phyloP scores from a whole-genome alignment of 2,329 filamentous ascomycete genomes.

The Sarocladium kiliense region DNA sequence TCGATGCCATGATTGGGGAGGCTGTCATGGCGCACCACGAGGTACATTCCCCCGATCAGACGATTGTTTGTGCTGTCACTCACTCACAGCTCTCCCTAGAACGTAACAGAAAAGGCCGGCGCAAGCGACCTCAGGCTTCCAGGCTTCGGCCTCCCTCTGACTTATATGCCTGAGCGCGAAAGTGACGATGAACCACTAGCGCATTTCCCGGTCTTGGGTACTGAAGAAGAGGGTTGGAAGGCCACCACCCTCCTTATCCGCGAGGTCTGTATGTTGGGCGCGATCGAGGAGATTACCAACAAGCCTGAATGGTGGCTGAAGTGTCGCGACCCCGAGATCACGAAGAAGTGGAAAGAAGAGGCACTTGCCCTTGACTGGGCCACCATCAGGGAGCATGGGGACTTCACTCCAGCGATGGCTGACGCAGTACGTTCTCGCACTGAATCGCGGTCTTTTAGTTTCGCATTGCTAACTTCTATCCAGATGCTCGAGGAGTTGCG shows the following conservation, averaged over 20 bases:
- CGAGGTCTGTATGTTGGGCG: conserved; percentile 26
- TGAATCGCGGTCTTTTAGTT: no score
- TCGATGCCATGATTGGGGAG: neutral
- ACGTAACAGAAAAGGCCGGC: neutral
- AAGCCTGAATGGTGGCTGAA: conserved; percentile 31
- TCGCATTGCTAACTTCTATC: conserved; percentile 2
- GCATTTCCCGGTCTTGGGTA: conserved; percentile 18
- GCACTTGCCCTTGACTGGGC: conserved; percentile 24
- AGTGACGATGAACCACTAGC: neutral
- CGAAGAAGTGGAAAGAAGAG: conserved; percentile 23
- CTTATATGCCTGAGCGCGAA: conserved; percentile 7
- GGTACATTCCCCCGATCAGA: neutral
- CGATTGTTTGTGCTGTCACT: no score
- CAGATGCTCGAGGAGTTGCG: conserved; percentile 28
- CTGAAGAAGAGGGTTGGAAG: conserved; percentile 15
- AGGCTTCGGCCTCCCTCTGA: conserved; percentile 21
- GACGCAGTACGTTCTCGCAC: conserved; percentile 19
- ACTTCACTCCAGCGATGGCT: conserved; percentile 25
- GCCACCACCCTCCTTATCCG: conserved; percentile 23
- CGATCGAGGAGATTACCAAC: conserved; percentile 27
- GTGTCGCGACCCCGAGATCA: conserved; percentile 20
- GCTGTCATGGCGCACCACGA: neutral
- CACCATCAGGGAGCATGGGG: conserved; percentile 15
- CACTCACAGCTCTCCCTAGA: no score
- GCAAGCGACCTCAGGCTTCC: conserved; percentile 13